A percentile compares a stretch with the other conserved stretches of the same genome.
phyloP scores from a whole-genome alignment of 176 grass and related monocot genomes.

The Aegilops sharonensis region DNA sequence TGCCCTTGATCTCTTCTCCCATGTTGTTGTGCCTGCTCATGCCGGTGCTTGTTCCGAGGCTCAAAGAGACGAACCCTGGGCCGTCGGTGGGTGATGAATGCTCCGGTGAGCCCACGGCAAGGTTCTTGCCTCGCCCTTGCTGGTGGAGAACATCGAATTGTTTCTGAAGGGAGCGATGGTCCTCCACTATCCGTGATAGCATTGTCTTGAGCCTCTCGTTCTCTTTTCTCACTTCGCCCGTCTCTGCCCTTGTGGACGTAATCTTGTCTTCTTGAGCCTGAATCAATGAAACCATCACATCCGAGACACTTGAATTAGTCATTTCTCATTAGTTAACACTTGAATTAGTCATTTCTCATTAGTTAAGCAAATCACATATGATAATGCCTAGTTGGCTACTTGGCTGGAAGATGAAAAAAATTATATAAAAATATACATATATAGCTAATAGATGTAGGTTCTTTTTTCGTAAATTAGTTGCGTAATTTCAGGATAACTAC shows the following conservation, averaged over 20 bases:
- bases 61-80: conserved; percentile 46
- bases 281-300: too few relatives aligned
- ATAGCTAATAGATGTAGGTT: too few relatives aligned
- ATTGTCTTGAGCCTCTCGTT: conserved; percentile 70
- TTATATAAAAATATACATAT: too few relatives aligned
- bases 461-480: too few relatives aligned
- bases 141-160: conserved; percentile 45
- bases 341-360: too few relatives aligned
- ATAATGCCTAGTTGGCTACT: conserved; percentile 25
- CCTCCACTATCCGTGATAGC: conserved; percentile 46
- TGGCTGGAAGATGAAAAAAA: too few relatives aligned
- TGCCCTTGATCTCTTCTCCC: conserved; percentile 29
- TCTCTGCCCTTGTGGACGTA: too few relatives aligned
- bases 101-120: not conserved
- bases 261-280: too few relatives aligned
- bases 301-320: too few relatives aligned
- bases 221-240: conserved; percentile 72
- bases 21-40: conserved; percentile 26
- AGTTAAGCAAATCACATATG: conserved; percentile 33
- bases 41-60: conserved; percentile 44
- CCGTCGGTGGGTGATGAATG: not conserved
- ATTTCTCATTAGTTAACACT: too few relatives aligned
- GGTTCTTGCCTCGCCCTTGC: conserved; percentile 28
- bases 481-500: not conserved
- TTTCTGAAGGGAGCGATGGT: conserved; percentile 63